Evolutionary conservation across 108 stramenopile genomes (phyloP).

Genomic region (Tribonema minus): DNA sequence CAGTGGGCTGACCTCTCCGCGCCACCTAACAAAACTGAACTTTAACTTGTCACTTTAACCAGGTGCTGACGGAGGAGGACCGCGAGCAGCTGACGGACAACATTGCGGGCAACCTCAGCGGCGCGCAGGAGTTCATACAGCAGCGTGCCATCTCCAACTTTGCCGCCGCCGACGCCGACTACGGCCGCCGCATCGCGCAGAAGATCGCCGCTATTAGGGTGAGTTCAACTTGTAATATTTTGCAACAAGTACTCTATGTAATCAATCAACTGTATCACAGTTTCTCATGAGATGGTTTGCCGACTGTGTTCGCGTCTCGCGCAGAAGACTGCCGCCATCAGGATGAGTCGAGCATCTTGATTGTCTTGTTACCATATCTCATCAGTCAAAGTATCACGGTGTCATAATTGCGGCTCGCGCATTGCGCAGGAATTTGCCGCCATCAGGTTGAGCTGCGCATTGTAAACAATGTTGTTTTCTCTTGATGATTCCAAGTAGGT

Average conservation of each 20-base stretch:
- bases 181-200: constrained; percentile 35
- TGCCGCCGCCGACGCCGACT: constrained; percentile 57
- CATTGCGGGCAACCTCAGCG: constrained; percentile 55
- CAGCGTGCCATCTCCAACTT: constrained; percentile 62
- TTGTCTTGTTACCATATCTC: no score
- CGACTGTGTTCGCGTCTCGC: background rate
- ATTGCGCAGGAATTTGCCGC: no score
- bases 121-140: constrained; percentile 60
- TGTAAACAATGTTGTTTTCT: no score
- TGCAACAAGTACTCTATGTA: background rate
- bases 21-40: no score
- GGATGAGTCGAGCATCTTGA: no score
- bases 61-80: constrained; percentile 44
- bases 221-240: background rate
- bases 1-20: no score
- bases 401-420: no score
- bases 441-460: no score
- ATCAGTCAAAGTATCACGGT: no score
- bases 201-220: constrained; percentile 34
- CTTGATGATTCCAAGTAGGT: no score
- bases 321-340: no score
- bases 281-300: background rate
- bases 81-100: constrained; percentile 59
- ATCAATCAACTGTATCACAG: background rate
- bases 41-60: no score